Conservation (phyloP, 768 basidiomycete genomes). For the Jaapia argillacea region DNA sequence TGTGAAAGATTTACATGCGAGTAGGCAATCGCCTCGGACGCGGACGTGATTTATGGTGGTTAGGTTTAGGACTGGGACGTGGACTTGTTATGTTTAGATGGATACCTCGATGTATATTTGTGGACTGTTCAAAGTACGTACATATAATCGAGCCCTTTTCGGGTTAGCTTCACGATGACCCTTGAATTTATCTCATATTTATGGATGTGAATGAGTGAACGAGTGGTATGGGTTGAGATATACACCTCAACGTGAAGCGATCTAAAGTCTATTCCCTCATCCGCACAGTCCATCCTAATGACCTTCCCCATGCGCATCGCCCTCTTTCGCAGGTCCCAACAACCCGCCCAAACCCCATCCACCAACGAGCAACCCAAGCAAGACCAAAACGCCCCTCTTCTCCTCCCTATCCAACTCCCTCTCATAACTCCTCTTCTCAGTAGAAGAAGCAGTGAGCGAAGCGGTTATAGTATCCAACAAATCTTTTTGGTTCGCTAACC, state of each 20-base stretch:
- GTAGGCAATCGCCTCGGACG: conserved; percentile 55
- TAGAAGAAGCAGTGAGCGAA: conserved; percentile 12
- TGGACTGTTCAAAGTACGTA: no score
- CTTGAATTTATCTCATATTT: no score
- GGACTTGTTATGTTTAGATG: no score
- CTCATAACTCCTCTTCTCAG: conserved; percentile 13
- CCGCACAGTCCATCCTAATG: no score
- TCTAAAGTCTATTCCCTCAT: no score
- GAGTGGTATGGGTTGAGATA: no score
- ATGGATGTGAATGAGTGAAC: no score
- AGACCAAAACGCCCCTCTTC: conserved; percentile 33
- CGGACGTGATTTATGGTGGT: conserved; percentile 30
- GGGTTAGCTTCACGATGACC: no score
- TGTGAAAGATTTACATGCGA: conserved; percentile 53
- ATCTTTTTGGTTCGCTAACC: conserved; percentile 11
- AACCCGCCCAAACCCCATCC: conserved; percentile 36
- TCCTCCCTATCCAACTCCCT: conserved; percentile 33
- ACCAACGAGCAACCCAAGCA: conserved; percentile 37
- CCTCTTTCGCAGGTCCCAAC: neutral
- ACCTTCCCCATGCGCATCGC: neutral
- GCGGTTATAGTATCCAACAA: conserved; percentile 8
- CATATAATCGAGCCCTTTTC: no score
- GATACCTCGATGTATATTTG: no score
- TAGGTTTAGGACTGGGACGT: no score
- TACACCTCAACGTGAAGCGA: no score